A percentile compares a stretch with the other conserved stretches of the same genome.
phyloP scores from a whole-genome alignment of 1,284 basidiomycete genomes.

The Puccinia coronata region DNA sequence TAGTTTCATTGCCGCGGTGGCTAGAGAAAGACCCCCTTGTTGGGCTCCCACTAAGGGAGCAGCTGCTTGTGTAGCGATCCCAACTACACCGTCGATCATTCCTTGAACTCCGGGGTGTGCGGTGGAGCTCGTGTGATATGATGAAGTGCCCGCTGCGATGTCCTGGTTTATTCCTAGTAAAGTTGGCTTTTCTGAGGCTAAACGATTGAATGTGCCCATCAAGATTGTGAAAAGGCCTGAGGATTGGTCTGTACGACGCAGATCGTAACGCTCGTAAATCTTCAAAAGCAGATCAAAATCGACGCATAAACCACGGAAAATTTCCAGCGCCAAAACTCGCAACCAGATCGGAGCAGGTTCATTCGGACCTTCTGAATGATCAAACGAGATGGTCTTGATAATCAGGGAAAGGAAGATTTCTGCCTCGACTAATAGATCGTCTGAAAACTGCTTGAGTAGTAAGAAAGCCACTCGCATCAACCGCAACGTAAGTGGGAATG shows the following conservation, averaged over 20 bases:
- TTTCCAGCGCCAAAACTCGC: conserved; percentile 84
- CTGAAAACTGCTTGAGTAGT: conserved; percentile 84
- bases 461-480: conserved; percentile 90
- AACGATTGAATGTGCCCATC: conserved; percentile 75
- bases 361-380: conserved; percentile 43
- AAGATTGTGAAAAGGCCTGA: conserved; percentile 75
- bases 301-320: conserved; percentile 81
- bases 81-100: conserved; percentile 77
- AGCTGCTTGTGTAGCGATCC: conserved; percentile 76
- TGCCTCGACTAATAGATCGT: conserved; percentile 74
- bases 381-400: conserved; percentile 69
- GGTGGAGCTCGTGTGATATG: conserved; percentile 16
- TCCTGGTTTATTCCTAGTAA: conserved; percentile 70
- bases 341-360: conserved; percentile 70
- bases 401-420: conserved; percentile 82
- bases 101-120: conserved; percentile 62
- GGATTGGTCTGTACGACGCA: conserved; percentile 53
- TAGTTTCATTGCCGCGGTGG: conserved; percentile 49
- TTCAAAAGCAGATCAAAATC: conserved; percentile 77
- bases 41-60: conserved; percentile 71
- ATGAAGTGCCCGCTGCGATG: conserved; percentile 27
- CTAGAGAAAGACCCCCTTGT: conserved; percentile 62
- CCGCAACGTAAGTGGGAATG: conserved; percentile 84
- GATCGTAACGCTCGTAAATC: conserved; percentile 79
- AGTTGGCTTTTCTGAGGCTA: conserved; percentile 81